A percentile compares a stretch with the other conserved stretches of the same genome.
Conservation (phyloP, 306 rosid species). For the Vigna mungo region DNA sequence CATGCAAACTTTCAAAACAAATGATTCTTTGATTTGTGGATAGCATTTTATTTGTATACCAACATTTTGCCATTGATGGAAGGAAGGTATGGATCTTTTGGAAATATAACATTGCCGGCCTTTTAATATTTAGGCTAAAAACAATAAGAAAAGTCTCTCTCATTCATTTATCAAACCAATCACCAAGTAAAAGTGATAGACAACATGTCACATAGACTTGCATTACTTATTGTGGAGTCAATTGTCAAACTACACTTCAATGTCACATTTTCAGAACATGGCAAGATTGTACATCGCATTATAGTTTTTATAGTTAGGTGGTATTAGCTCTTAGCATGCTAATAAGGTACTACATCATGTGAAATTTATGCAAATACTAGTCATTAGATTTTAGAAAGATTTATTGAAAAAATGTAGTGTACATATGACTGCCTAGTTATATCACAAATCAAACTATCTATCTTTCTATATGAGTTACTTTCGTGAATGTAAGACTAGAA, state of each 20-base stretch:
- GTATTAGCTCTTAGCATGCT: too few species aligned
- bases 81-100: background rate
- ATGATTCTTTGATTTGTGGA: background rate
- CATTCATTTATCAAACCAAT: constrained; percentile 23
- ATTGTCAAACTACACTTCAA: constrained; percentile 1
- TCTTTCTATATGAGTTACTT: too few species aligned
- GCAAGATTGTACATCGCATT: constrained; percentile 2
- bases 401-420: too few species aligned
- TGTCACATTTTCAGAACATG: constrained; percentile 3
- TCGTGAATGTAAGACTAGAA: too few species aligned
- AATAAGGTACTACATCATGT: background rate
- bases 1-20: too few species aligned
- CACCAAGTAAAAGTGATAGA: background rate
- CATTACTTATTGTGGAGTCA: background rate
- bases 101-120: background rate
- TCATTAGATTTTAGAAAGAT: too few species aligned
- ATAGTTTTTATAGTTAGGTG: background rate
- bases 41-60: background rate
- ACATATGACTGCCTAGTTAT: too few species aligned
- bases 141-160: background rate
- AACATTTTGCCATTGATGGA: background rate
- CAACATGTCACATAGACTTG: constrained; percentile 28
- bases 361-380: background rate
- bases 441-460: rapidly evolving
- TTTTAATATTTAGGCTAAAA: constrained; percentile 15